These are phyloP conservation scores for Podospora bellae-mahoneyi DNA, from an alignment of 495 filamentous ascomycete species.

Conservation along the genomic window DNA sequence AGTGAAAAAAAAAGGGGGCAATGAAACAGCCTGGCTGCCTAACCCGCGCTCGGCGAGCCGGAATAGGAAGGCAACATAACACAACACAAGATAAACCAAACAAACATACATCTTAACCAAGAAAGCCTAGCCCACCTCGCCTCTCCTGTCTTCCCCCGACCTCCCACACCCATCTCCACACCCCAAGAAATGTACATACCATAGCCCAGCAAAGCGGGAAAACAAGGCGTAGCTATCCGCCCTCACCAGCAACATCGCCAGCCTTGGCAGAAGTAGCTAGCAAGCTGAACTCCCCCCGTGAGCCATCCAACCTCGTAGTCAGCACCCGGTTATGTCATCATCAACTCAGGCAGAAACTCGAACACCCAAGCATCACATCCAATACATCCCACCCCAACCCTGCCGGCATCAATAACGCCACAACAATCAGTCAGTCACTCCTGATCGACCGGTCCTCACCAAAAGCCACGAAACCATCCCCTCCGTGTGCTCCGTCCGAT, in stretches of 20 bases:
- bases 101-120: neutral
- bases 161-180: neutral
- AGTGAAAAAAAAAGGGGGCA: neutral
- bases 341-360: neutral
- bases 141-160: neutral
- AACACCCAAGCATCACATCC: neutral
- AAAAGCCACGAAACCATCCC: neutral
- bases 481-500: neutral
- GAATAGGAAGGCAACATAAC: neutral
- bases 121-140: neutral
- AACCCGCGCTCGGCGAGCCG: neutral
- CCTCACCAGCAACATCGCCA: neutral
- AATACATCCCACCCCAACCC: neutral
- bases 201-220: neutral
- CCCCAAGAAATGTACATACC: neutral
- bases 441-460: neutral
- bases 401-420: neutral
- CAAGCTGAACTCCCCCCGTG: neutral
- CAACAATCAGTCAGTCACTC: neutral
- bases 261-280: neutral
- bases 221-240: constrained; percentile 1
- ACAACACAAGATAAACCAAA: neutral
- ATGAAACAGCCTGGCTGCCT: neutral
- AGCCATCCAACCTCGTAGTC: neutral
- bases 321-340: neutral